phyloP scores from a whole-genome alignment of 768 basidiomycete genomes.

The Lactarius akahatsu region DNA sequence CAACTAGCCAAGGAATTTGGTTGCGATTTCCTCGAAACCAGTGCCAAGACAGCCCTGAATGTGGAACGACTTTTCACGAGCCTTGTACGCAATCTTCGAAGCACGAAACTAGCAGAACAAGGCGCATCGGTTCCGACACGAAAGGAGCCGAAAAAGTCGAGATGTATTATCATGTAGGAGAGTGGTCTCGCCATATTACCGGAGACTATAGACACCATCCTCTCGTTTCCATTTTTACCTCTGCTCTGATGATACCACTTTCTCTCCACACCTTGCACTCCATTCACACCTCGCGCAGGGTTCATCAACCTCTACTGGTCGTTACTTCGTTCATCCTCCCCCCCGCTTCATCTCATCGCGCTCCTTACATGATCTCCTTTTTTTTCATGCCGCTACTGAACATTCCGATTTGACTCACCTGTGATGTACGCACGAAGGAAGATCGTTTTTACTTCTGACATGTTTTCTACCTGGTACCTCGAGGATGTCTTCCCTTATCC shows the following conservation, averaged over 20 bases:
- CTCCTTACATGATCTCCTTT: slow-evolving; percentile 29
- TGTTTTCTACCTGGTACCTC: slow-evolving; percentile 22
- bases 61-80: slow-evolving; percentile 88
- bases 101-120: slow-evolving; percentile 55
- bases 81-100: slow-evolving; percentile 80
- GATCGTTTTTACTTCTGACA: slow-evolving; percentile 28
- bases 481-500: slow-evolving; percentile 17
- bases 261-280: slow-evolving; percentile 38
- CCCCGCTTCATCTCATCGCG: slow-evolving; percentile 28
- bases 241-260: slow-evolving; percentile 76
- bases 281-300: slow-evolving; percentile 29
- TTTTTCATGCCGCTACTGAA: slow-evolving; percentile 30
- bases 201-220: slow-evolving; percentile 66
- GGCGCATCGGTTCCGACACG: slow-evolving; percentile 37
- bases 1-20: slow-evolving; percentile 79
- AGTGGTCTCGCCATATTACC: slow-evolving; percentile 42
- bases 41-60: slow-evolving; percentile 92
- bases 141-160: slow-evolving; percentile 46
- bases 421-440: slow-evolving; percentile 32
- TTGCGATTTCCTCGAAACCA: slow-evolving; percentile 94
- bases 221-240: slow-evolving; percentile 55
- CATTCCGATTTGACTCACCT: slow-evolving; percentile 31
- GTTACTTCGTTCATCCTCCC: not conserved
- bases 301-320: slow-evolving; percentile 18
- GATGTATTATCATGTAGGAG: slow-evolving; percentile 79